A percentile compares a stretch with the other conserved stretches of the same genome.
Evolutionary conservation across 2,329 filamentous ascomycete genomes (phyloP).

Genomic region (Penicillium sp.): DNA sequence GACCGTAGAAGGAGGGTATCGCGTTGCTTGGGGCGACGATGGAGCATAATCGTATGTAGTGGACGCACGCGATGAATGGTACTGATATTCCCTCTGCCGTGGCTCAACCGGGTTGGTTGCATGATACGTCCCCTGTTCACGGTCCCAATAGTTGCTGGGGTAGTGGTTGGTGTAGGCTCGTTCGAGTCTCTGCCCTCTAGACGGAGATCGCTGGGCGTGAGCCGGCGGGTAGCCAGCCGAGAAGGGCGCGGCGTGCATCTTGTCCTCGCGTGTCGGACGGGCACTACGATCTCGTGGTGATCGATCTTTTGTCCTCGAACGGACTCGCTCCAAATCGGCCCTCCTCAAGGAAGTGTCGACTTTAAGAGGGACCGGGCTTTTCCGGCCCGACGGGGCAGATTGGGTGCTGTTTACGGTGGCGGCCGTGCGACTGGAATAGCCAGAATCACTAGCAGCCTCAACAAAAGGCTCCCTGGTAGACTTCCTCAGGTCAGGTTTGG

Average conservation of each 20-base stretch:
- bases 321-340: conserved; percentile 32
- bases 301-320: conserved; percentile 39
- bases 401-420: conserved; percentile 58
- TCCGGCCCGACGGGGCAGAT: conserved; percentile 53
- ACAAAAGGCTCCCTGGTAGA: conserved; percentile 40
- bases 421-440: conserved; percentile 65
- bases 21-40: conserved; percentile 36
- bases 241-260: conserved; percentile 41
- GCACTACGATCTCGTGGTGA: conserved; percentile 35
- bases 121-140: conserved; percentile 42
- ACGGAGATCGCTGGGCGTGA: conserved; percentile 38
- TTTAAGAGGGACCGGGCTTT: conserved; percentile 43
- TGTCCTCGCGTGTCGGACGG: conserved; percentile 37
- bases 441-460: conserved; percentile 64
- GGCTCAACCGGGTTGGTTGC: conserved; percentile 37
- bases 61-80: conserved; percentile 34
- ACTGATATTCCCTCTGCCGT: conserved; percentile 37
- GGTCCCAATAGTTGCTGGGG: conserved; percentile 42
- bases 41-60: conserved; percentile 37
- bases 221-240: conserved; percentile 36
- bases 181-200: conserved; percentile 41
- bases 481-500: conserved; percentile 48
- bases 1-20: conserved; percentile 34
- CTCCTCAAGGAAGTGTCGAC: conserved; percentile 41
- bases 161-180: conserved; percentile 36